Conservation (phyloP, 164 flowering plant genomes). For the Chloranthus sessilifolius region DNA sequence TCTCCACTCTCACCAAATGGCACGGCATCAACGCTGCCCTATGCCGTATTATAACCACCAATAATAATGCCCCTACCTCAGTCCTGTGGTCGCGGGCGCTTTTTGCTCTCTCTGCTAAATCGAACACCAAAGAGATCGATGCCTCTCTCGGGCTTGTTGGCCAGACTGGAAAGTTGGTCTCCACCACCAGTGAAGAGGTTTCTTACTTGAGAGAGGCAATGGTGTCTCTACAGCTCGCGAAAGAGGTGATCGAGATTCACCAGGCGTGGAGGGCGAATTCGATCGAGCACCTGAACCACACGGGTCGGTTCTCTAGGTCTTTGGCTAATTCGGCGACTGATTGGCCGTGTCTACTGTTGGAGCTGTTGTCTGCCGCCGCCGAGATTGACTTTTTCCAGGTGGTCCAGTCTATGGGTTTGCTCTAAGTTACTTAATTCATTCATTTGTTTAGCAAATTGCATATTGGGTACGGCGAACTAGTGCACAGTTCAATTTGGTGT, state of each 20-base stretch:
- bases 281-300: constrained; percentile 54
- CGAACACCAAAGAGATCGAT: constrained; percentile 42
- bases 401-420: too few species aligned
- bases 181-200: constrained; percentile 43
- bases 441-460: too few species aligned
- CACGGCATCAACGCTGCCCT: constrained; percentile 57
- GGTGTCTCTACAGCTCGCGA: constrained; percentile 67
- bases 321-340: constrained; percentile 73
- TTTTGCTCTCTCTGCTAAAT: constrained; percentile 41
- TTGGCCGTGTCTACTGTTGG: constrained; percentile 83
- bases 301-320: constrained; percentile 71
- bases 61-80: constrained; percentile 16
- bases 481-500: too few species aligned
- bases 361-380: constrained; percentile 68
- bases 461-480: too few species aligned
- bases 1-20: constrained; percentile 72
- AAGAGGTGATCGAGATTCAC: constrained; percentile 71
- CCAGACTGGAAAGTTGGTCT: constrained; percentile 18
- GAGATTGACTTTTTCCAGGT: constrained; percentile 82
- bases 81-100: constrained; percentile 78
- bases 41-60: constrained; percentile 29
- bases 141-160: constrained; percentile 25
- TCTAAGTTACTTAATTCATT: too few species aligned
- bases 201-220: constrained; percentile 56
- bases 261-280: constrained; percentile 80